These are phyloP conservation scores for Mesotaenium endlicherianum DNA, from an alignment of 139 green algal genomes.

Conservation along the genomic window DNA sequence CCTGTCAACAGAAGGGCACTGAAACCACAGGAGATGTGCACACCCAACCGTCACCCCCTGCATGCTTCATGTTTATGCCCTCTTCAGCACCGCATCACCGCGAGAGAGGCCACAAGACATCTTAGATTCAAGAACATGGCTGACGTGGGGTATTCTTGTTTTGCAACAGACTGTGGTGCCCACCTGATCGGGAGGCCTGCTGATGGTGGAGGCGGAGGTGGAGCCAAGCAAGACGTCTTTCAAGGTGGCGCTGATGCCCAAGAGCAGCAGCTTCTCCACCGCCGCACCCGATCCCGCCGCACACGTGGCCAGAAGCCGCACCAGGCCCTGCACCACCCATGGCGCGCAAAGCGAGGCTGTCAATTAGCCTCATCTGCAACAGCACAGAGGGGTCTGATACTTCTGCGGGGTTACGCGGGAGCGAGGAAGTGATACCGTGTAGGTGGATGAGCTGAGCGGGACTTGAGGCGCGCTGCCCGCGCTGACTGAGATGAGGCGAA, in stretches of 20 bases:
- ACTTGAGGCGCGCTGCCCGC: constrained; percentile 1
- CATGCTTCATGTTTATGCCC: too few relatives aligned
- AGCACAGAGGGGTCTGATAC: too few relatives aligned
- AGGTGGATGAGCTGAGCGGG: constrained; percentile 34
- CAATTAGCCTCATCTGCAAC: neutral
- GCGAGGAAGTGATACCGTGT: constrained; percentile 17
- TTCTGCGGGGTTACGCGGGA: too few relatives aligned
- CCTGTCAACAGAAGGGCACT: too few relatives aligned
- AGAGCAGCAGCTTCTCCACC: constrained; percentile 19
- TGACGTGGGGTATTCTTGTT: too few relatives aligned
- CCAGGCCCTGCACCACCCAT: constrained; percentile 30
- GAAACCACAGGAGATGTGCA: too few relatives aligned
- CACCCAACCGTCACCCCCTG: too few relatives aligned
- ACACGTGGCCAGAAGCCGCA: constrained; percentile 47
- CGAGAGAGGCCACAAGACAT: too few relatives aligned
- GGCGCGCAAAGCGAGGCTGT: neutral
- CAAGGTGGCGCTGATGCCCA: constrained; percentile 41
- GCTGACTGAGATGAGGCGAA: constrained; percentile 67
- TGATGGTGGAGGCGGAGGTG: neutral
- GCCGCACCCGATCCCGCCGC: constrained; percentile 15
- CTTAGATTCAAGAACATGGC: too few relatives aligned
- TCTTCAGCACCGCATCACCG: too few relatives aligned
- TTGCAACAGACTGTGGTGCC: too few relatives aligned
- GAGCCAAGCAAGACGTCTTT: constrained; percentile 23
- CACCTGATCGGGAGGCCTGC: constrained; percentile 25